Evolutionary conservation across 768 basidiomycete genomes (phyloP).

Genomic region (Collybia mongolica): DNA sequence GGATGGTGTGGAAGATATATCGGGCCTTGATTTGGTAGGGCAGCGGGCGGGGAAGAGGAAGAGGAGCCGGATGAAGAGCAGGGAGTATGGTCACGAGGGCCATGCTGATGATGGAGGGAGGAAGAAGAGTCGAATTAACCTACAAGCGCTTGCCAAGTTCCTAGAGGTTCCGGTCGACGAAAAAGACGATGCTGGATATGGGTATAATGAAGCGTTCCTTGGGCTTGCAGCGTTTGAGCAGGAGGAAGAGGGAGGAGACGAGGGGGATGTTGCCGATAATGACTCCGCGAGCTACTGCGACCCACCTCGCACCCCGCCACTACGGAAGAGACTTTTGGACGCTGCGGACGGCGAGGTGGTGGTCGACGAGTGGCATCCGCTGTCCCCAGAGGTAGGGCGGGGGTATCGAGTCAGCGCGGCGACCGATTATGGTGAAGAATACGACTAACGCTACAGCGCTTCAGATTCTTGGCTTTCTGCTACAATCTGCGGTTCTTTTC

Average conservation of each 20-base stretch:
- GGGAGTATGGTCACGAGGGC: constrained; percentile 2
- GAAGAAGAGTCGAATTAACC: constrained; percentile 45
- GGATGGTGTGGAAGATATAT: constrained; percentile 5
- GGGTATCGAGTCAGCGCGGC: constrained; percentile 6
- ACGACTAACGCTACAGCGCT: constrained; percentile 34
- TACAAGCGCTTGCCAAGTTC: constrained; percentile 54
- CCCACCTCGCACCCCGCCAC: neutral
- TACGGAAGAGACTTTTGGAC: neutral
- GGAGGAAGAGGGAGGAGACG: constrained; percentile 9
- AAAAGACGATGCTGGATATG: constrained; percentile 3
- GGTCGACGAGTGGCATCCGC: constrained; percentile 17
- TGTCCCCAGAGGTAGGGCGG: constrained; percentile 16
- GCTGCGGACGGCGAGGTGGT: constrained; percentile 10
- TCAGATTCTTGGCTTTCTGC: no score
- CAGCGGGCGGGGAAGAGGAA: neutral
- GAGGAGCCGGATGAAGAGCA: neutral
- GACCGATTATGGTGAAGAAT: constrained; percentile 35
- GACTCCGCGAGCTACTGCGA: neutral
- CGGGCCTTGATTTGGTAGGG: constrained; percentile 1
- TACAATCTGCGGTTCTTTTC: neutral
- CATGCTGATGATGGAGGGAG: constrained; percentile 12
- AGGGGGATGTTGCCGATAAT: constrained; percentile 14
- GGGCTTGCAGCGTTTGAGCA: constrained; percentile 13
- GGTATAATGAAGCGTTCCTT: constrained; percentile 9
- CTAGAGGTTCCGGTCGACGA: constrained; percentile 32